A percentile compares a stretch with the other conserved stretches of the same genome.
These are phyloP conservation scores for Quercus phellos DNA, from an alignment of 331 rosid species.

Conservation along the genomic window DNA sequence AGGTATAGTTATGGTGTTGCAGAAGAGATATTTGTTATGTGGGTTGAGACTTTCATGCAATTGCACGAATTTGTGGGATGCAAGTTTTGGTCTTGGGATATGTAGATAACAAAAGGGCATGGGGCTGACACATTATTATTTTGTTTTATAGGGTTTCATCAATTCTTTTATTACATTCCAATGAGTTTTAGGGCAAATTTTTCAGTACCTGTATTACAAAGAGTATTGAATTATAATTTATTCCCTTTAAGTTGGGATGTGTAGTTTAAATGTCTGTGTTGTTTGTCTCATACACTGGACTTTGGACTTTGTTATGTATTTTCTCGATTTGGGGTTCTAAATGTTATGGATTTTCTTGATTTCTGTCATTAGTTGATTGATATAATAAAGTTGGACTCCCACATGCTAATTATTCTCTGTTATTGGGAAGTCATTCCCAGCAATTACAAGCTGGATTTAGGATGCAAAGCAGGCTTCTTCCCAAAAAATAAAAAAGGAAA, in stretches of 20 bases:
- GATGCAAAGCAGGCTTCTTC: too few relatives aligned
- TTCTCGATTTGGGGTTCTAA: conserved; percentile 38
- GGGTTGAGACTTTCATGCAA: conserved; percentile 7
- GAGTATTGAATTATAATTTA: conserved; percentile 52
- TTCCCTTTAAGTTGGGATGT: conserved; percentile 49
- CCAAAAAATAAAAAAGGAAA: too few relatives aligned
- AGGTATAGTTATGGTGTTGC: conserved; percentile 21
- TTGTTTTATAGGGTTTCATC: conserved; percentile 48
- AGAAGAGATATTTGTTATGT: conserved; percentile 25
- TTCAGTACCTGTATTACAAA: conserved; percentile 42
- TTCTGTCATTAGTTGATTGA: neutral
- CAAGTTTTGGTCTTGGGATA: conserved; percentile 49
- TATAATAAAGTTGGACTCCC: neutral
- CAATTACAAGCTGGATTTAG: too few relatives aligned
- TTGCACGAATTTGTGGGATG: conserved; percentile 48
- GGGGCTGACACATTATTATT: conserved; percentile 57
- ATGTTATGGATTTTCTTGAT: conserved; percentile 30
- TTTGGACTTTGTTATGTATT: conserved; percentile 20
- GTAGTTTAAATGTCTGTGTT: conserved; percentile 27
- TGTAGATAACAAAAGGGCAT: conserved; percentile 71
- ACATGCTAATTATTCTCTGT: too few relatives aligned
- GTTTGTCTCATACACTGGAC: conserved; percentile 9
- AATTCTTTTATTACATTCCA: conserved; percentile 78
- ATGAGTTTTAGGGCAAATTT: conserved; percentile 37
- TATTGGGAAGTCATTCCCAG: too few relatives aligned